Evolutionary conservation across 2,329 filamentous ascomycete species (phyloP).

Genomic region (Alternaria sp.): DNA sequence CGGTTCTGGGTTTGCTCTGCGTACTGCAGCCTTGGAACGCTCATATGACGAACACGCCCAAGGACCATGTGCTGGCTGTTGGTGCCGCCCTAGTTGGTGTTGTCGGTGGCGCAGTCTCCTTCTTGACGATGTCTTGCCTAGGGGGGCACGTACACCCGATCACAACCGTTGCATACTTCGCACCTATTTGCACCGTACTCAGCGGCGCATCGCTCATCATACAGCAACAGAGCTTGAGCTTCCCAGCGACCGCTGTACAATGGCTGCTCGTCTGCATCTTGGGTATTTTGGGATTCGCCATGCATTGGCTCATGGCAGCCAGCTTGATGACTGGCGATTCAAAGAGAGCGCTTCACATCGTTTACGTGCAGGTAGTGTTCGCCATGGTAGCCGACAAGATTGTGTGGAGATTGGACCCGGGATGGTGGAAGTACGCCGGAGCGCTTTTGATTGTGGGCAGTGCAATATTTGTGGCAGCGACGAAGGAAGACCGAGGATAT

Average conservation of each 20-base stretch:
- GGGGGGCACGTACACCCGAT: neutral
- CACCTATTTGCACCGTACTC: neutral
- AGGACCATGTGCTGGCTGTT: neutral
- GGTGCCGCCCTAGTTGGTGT: neutral
- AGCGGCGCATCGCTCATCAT: neutral
- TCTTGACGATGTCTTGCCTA: neutral
- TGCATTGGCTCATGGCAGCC: constrained; percentile 1
- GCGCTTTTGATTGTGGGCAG: neutral
- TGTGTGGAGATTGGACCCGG: neutral
- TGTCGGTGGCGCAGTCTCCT: neutral
- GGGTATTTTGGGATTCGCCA: neutral
- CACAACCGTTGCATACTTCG: constrained; percentile 1
- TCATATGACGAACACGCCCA: neutral
- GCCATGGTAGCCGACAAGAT: constrained; percentile 1
- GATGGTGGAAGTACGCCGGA: constrained; percentile 1
- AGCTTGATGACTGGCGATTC: constrained; percentile 5
- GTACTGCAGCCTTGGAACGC: constrained; percentile 1
- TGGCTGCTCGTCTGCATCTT: neutral
- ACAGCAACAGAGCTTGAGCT: neutral
- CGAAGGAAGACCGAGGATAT: neutral
- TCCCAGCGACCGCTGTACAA: neutral
- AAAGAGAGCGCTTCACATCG: neutral
- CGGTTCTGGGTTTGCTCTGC: neutral
- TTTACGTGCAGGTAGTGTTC: neutral
- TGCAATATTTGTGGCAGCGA: neutral